A percentile compares a stretch with the other conserved stretches of the same genome.
Conservation (phyloP, 2,329 filamentous ascomycete species). For the Hortaea sp. region DNA sequence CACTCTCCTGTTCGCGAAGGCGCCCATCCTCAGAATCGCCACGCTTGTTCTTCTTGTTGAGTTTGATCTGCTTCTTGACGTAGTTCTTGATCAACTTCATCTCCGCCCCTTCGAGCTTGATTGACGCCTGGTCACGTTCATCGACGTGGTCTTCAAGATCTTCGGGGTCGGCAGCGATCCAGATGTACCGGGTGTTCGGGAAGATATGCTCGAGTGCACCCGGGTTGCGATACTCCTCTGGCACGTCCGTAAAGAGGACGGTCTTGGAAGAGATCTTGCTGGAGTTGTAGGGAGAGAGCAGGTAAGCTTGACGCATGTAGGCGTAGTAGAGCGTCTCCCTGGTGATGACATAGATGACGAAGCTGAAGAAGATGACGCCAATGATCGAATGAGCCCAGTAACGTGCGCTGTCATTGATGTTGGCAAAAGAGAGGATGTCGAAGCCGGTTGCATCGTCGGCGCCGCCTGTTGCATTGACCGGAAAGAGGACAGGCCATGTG, state of each 20-base stretch:
- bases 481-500: constrained; percentile 38
- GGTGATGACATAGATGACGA: constrained; percentile 35
- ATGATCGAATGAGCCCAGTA: constrained; percentile 34
- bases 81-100: constrained; percentile 30
- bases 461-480: constrained; percentile 6
- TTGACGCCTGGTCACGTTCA: constrained; percentile 32
- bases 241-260: constrained; percentile 37
- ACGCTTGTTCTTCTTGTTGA: not conserved
- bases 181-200: constrained; percentile 31
- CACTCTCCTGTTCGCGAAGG: constrained; percentile 27
- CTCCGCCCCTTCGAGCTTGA: constrained; percentile 35
- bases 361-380: constrained; percentile 31
- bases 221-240: constrained; percentile 26
- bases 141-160: constrained; percentile 34
- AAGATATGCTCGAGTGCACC: constrained; percentile 28
- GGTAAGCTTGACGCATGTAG: constrained; percentile 37
- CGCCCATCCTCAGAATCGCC: constrained; percentile 21
- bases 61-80: constrained; percentile 16
- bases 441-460: constrained; percentile 34
- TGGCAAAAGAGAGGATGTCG: constrained; percentile 23
- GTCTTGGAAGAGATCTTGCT: constrained; percentile 36
- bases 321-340: constrained; percentile 35
- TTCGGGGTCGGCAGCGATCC: constrained; percentile 36
- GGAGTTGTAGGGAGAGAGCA: constrained; percentile 32
- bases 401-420: constrained; percentile 28